Conservation (phyloP, 139 green algal species). For the Chlorella sorokiniana region DNA sequence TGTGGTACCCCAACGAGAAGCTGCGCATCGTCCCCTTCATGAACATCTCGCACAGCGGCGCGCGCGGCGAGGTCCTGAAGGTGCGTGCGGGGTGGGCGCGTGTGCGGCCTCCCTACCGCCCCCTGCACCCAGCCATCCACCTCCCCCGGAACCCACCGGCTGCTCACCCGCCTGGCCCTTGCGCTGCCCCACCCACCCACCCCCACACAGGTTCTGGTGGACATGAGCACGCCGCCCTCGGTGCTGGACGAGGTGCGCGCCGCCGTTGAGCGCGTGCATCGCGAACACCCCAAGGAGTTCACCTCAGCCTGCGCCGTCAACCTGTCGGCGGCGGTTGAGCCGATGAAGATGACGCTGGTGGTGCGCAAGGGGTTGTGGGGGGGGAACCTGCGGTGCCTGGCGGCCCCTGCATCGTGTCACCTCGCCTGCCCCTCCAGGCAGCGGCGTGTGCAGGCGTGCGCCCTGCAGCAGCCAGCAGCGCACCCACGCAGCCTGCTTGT, state of each 20-base stretch:
- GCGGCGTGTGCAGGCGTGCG: too few relatives aligned
- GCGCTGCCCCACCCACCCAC: too few relatives aligned
- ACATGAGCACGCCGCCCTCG: constrained; percentile 42
- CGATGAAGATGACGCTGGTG: constrained; percentile 52
- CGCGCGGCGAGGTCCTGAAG: constrained; percentile 54
- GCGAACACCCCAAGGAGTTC: constrained; percentile 47
- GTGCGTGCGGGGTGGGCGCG: constrained; percentile 15
- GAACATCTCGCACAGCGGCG: constrained; percentile 59
- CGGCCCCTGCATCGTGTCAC: too few relatives aligned
- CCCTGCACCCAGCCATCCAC: not conserved
- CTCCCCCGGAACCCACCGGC: not conserved
- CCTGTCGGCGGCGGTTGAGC: constrained; percentile 14
- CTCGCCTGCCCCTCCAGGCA: too few relatives aligned
- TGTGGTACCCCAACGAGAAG: constrained; percentile 54
- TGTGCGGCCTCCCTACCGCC: not conserved
- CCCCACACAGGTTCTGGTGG: constrained; percentile 49
- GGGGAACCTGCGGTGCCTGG: not conserved
- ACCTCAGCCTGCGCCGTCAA: constrained; percentile 5
- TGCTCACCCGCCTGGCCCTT: not conserved
- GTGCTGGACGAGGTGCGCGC: constrained; percentile 43
- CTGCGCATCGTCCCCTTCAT: constrained; percentile 45
- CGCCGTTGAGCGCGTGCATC: constrained; percentile 35
- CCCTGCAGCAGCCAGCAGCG: too few relatives aligned
- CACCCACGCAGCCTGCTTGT: too few relatives aligned
- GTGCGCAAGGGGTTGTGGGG: not conserved